Evolutionary conservation across 2,329 filamentous ascomycete species (phyloP), one percentile per base, ranked within the genome.

Genomic region (Scedosporium boydii): DNA sequence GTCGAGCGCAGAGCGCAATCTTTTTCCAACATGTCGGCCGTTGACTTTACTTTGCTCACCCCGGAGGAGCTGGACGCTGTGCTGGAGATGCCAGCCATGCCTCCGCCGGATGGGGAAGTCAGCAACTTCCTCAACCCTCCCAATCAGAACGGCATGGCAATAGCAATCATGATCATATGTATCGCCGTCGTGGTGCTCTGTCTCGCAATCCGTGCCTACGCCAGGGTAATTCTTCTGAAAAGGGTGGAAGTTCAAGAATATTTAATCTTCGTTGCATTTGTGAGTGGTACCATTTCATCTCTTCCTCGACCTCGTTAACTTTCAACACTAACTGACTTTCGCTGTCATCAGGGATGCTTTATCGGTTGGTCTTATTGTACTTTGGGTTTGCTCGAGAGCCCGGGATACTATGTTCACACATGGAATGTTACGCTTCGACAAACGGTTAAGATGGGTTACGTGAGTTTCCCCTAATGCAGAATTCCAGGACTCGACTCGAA

Each of bases 41-140:
- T 57, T n/a, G 53, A 57, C 12, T 57, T 57, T 6, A 57, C 53
- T 14, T 29, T 29, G 58, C 51, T 57, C n/a, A 27, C 18, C 26
- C 53, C 18, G 53, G 53, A 26, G 41, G 58, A 64, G 58, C 62
- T 66, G 14, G 65, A 65, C 14, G 60, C 51, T 18, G 29, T 66
- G 9, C 58, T 64, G 29, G 60, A 58, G 6, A 34, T 29, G 21
- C 63, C 63, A 16, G 65, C 65, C 26, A 53, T 66, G 60, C 16
- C 41, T n/a, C 57, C 64, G 29, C 65, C 65, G 16, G 60, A 57
- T 3, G 62, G 48, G 6, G 59, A 58, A 3, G 58, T 56, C 29
- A 51, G 58, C 42, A 61, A 63, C 46, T 66, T 65, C 26, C 44
- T 62, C 12, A 61, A 64, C 44, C 64, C 64, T 34, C 63, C 65